These are phyloP conservation scores for Tolypocladium album DNA, from an alignment of 2,329 filamentous ascomycete species.

Conservation along the genomic window DNA sequence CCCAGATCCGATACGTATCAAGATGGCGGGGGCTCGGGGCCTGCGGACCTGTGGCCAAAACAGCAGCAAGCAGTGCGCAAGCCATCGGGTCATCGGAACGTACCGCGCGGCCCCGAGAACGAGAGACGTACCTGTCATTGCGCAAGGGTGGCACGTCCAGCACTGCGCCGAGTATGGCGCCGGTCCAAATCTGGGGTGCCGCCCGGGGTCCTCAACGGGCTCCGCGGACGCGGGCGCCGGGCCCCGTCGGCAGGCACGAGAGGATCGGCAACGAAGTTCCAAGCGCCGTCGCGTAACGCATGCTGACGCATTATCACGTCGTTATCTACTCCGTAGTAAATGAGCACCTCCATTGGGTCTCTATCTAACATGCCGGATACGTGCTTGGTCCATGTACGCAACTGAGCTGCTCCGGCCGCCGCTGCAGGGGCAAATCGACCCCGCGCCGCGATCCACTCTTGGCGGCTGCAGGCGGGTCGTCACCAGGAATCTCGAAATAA, in stretches of 20 bases:
- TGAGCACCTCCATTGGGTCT: not conserved
- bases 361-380: not conserved
- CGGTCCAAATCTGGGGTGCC: not conserved
- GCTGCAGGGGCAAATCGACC: not conserved
- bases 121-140: too few relatives aligned
- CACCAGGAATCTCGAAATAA: not conserved
- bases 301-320: not conserved
- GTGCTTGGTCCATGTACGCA: not conserved
- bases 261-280: not conserved
- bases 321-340: not conserved
- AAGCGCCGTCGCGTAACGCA: not conserved
- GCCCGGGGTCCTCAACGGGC: not conserved
- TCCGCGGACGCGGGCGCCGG: not conserved
- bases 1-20: not conserved
- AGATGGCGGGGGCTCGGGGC: not conserved
- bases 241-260: not conserved
- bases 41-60: not conserved
- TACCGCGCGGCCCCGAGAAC: too few relatives aligned
- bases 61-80: not conserved
- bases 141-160: too few relatives aligned
- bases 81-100: not conserved
- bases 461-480: not conserved
- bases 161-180: not conserved
- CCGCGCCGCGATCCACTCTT: not conserved
- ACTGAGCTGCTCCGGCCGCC: not conserved